Base-by-base conservation (phyloP, 2,329 filamentous ascomycete genomes). In the Teratosphaeria pseudoeucalypti region DNA sequence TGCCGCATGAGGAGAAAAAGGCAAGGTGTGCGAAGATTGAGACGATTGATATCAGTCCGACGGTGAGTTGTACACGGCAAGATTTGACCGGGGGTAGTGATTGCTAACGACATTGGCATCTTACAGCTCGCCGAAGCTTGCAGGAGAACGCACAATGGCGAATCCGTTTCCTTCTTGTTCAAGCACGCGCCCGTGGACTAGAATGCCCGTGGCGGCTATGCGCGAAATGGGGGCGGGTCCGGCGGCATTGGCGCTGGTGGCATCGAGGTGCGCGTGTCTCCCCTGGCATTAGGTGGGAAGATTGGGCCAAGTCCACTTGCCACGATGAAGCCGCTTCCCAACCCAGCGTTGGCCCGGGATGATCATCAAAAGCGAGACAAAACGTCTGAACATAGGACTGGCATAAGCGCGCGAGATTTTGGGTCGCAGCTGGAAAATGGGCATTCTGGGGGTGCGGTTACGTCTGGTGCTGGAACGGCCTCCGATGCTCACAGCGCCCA, bases 31-130 rank as follows among this genome's bases (percentile, higher is more conserved):
- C 85, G 60, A 87, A 89, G 75, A 83, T 96, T 64, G 86, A 91
- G 75, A 92, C 92, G 59, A 95, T 96, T 72, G 92, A 96, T 75
- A 90, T 96, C 67, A 90, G 88, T 68, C 88, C 89, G 52, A 96
- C 91, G 39, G 77, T 79, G 65, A 74, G 77, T 73, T 27, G 9
- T 34, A n/a, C 27, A 11, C 23, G n/a, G 16, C 6, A 7, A 32
- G 39, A 6, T 10, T 49, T 3, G 54, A n/a, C 26, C 19, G 2
- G 34, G 11, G 7, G 7, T 23, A 23, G 16, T 7, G n/a, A 47
- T 10, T 49, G 58, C 63, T 67, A 55, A 66, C 55, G 10, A 39
- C 59, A 29, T 14, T 23, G 39, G 5, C 29, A 32, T 32, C 29
- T 32, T 49, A 32, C 58, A 75, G 71, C 78, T 89, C 60, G 86